phyloP scores from a whole-genome alignment of 371 early-diverging fungal species.

The Mortierella sp. region DNA sequence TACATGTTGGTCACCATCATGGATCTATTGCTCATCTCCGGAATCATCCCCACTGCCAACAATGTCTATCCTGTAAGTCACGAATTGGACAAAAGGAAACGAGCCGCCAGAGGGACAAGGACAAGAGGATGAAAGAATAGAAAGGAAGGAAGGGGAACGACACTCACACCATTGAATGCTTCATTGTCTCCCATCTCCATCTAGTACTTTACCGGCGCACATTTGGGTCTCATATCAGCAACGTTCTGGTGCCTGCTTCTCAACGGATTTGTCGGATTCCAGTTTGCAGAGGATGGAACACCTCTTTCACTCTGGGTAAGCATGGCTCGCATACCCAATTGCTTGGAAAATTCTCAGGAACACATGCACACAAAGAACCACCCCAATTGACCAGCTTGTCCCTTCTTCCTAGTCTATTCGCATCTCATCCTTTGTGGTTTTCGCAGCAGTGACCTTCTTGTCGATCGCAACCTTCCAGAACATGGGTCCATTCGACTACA shows the following conservation, averaged over 20 bases:
- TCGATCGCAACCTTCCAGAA: constrained; percentile 85
- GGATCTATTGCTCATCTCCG: constrained; percentile 89
- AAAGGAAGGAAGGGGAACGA: no score
- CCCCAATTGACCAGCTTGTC: not conserved
- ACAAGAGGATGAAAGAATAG: not conserved
- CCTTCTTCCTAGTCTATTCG: constrained; percentile 76
- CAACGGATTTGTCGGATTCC: constrained; percentile 96
- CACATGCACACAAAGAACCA: no score
- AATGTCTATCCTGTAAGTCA: constrained; percentile 82
- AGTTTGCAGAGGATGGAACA: constrained; percentile 97
- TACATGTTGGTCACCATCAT: constrained; percentile 87
- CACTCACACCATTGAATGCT: no score
- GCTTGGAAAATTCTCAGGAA: no score
- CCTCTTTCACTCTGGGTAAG: constrained; percentile 88
- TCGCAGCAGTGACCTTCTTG: constrained; percentile 79
- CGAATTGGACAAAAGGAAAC: not conserved
- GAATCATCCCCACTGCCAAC: constrained; percentile 89
- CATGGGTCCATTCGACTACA: constrained; percentile 68
- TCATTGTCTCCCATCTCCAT: not conserved
- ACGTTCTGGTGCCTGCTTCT: constrained; percentile 92
- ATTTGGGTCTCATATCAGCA: constrained; percentile 84
- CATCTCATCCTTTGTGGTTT: constrained; percentile 82
- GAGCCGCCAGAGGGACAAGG: not conserved
- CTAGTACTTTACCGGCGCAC: constrained; percentile 89
- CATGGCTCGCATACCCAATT: no score